phyloP scores from a whole-genome alignment of 495 filamentous ascomycete genomes.

The Aspergillus steynii region DNA sequence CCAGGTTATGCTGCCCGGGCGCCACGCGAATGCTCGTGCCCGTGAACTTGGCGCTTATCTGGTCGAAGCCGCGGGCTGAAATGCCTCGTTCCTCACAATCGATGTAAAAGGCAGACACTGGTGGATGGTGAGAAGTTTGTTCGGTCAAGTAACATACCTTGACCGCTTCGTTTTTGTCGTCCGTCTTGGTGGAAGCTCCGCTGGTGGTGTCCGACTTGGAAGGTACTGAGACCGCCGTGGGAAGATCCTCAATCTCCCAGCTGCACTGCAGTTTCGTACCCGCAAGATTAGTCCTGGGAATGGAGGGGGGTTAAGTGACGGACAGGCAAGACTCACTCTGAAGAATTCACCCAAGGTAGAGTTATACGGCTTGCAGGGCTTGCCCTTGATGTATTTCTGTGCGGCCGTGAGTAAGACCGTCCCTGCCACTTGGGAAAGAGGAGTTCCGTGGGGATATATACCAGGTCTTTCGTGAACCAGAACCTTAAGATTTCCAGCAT shows the following conservation, averaged over 20 bases:
- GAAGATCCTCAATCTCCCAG: constrained; percentile 81
- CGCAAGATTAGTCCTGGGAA: constrained; percentile 10
- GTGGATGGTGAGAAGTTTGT: constrained; percentile 98
- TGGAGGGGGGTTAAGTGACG: background rate
- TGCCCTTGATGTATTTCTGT: constrained; percentile 96
- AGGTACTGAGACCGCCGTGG: constrained; percentile 47
- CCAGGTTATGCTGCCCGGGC: constrained; percentile 89
- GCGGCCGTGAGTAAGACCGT: constrained; percentile 17
- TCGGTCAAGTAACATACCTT: constrained; percentile 92
- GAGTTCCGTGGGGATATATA: constrained; percentile 33
- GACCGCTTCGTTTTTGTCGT: constrained; percentile 55
- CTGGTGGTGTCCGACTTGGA: constrained; percentile 40
- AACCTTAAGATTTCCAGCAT: constrained; percentile 93
- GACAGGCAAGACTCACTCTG: constrained; percentile 56
- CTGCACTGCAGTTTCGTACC: constrained; percentile 62
- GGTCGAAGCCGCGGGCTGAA: constrained; percentile 86
- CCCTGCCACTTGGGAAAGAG: background rate
- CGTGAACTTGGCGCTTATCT: constrained; percentile 96
- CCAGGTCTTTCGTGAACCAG: constrained; percentile 97
- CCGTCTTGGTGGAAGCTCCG: constrained; percentile 28
- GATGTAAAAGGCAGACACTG: constrained; percentile 93
- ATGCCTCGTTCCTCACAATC: constrained; percentile 91
- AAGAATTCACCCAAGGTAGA: constrained; percentile 98
- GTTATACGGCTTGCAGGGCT: constrained; percentile 98
- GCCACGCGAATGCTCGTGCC: constrained; percentile 90